Conservation (phyloP, 768 basidiomycete genomes). For the Inosperma sp. region DNA sequence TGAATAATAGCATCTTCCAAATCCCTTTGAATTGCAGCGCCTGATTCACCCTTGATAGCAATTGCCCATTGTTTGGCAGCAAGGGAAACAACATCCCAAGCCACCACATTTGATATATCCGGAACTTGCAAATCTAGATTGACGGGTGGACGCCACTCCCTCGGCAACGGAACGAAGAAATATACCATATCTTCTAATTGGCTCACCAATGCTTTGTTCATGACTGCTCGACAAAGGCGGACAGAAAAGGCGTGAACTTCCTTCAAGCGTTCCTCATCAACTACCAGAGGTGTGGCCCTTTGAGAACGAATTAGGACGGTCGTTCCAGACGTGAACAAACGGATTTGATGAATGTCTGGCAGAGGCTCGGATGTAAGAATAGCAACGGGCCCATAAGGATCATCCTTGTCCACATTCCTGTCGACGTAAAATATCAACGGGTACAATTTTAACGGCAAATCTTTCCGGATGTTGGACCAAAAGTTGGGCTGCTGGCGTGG, state of each 20-base stretch:
- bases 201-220: constrained; percentile 68
- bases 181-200: constrained; percentile 51
- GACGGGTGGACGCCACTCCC: constrained; percentile 33
- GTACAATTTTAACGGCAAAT: constrained; percentile 39
- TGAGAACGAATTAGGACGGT: constrained; percentile 40
- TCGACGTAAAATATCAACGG: constrained; percentile 49
- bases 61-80: constrained; percentile 51
- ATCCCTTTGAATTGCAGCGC: constrained; percentile 39
- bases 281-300: constrained; percentile 45
- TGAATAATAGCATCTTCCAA: constrained; percentile 66
- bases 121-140: constrained; percentile 26
- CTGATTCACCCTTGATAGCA: constrained; percentile 38
- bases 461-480: constrained; percentile 47
- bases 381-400: constrained; percentile 53
- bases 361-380: constrained; percentile 66
- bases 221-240: constrained; percentile 54
- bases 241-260: constrained; percentile 58
- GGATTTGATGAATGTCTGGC: constrained; percentile 51
- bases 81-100: constrained; percentile 57
- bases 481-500: constrained; percentile 57
- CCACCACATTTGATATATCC: constrained; percentile 45
- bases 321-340: constrained; percentile 53
- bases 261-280: constrained; percentile 44
- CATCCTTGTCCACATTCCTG: constrained; percentile 26
- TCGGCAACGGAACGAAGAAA: constrained; percentile 59